Evolutionary conservation across 2,329 filamentous ascomycete species (phyloP).

Genomic region (Diaporthe amygdali): DNA sequence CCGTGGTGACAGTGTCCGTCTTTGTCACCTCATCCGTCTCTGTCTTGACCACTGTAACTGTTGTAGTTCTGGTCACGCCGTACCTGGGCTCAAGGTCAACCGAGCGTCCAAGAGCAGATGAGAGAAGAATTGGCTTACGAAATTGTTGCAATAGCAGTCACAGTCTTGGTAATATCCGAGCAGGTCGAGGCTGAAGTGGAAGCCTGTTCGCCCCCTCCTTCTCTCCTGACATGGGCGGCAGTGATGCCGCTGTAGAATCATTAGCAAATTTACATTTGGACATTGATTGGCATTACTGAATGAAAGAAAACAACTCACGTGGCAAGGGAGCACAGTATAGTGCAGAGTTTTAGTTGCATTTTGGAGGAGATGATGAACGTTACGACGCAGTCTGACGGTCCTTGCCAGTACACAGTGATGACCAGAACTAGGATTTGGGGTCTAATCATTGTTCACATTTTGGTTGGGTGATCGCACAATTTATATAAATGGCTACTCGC

Average conservation of each 20-base stretch:
- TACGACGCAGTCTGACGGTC: background rate
- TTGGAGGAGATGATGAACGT: background rate
- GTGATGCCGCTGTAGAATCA: background rate
- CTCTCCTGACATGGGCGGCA: background rate
- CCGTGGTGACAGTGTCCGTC: background rate
- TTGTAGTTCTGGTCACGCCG: background rate
- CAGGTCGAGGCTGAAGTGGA: background rate
- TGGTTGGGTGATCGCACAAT: background rate
- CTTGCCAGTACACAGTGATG: background rate
- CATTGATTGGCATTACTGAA: background rate
- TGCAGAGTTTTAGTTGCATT: background rate
- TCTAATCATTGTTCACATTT: background rate
- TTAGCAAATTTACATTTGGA: background rate
- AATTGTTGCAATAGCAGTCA: background rate
- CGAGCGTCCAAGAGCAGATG: background rate
- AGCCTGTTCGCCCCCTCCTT: background rate
- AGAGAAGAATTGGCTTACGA: background rate
- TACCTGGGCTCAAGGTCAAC: background rate
- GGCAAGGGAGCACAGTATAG: background rate
- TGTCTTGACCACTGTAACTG: background rate
- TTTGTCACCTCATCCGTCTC: conserved; percentile 1
- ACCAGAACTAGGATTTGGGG: background rate
- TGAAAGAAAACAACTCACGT: background rate
- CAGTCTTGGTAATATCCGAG: background rate
- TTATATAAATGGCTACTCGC: background rate